Conservation (phyloP, 371 early-diverging fungal genomes). For the Mortierella sp. region DNA sequence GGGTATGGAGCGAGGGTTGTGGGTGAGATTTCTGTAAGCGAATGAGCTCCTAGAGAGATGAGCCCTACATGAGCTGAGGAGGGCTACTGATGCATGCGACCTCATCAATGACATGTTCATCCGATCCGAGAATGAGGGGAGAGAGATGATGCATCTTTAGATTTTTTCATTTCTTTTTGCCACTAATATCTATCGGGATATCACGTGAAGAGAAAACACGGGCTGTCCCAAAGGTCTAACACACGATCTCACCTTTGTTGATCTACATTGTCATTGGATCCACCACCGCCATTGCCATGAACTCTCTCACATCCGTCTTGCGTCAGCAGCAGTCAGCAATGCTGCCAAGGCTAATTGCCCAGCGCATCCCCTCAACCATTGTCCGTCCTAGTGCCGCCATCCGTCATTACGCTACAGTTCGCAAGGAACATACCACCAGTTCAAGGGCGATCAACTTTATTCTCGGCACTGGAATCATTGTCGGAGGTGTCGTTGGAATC, state of each 20-base stretch:
- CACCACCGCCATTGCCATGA: conserved; percentile 15
- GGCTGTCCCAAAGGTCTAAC: neutral
- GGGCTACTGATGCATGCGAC: conserved; percentile 18
- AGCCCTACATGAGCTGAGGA: conserved; percentile 19
- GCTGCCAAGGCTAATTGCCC: conserved; percentile 12
- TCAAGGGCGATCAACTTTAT: conserved; percentile 56
- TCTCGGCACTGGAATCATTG: conserved; percentile 56
- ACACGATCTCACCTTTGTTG: conserved; percentile 3
- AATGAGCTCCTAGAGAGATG: conserved; percentile 1
- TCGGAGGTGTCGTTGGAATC: conserved; percentile 54
- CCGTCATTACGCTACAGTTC: conserved; percentile 48
- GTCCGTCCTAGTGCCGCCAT: conserved; percentile 24
- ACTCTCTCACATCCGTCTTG: conserved; percentile 29
- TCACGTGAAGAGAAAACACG: conserved; percentile 5
- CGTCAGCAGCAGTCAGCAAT: conserved; percentile 20
- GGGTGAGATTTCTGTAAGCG: neutral
- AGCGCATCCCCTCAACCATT: conserved; percentile 7
- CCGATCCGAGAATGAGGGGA: neutral
- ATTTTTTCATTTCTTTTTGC: neutral
- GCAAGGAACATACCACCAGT: conserved; percentile 47
- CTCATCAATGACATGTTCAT: conserved; percentile 20
- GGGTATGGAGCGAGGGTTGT: neutral
- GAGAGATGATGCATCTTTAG: neutral
- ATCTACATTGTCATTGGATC: conserved; percentile 6
- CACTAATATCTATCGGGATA: neutral